Evolutionary conservation across 305 asterid genomes (phyloP), one percentile per base, ranked within the genome.

Genomic region (Petunia hybrid): DNA sequence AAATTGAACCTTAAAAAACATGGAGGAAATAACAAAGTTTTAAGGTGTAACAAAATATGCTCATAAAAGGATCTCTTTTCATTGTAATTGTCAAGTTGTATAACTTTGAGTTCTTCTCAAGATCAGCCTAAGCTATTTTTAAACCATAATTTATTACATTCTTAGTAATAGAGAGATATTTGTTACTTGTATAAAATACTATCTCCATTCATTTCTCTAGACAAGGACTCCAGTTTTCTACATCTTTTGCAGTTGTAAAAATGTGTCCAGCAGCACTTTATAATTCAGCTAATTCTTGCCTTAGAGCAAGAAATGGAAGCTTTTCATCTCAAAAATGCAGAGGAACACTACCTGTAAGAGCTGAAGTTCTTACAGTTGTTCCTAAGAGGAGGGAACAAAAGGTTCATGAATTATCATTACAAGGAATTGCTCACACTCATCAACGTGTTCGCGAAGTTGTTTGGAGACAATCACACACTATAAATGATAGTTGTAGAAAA

Each of bases 361-460:
- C 87, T 78, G 89, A 89, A 80, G 82, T 81, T 68, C 81, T 88
- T 5, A 85, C 86, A 82, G 90, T 90, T 57, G 57, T 85, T 79
- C 90, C 94, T 3, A 88, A 89, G 79, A 84, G 74, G 82, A 83
- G 39, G 1, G 77, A 42, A 22, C 77, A 79, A 1, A 62, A 83
- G 41, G 66, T 84, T 6, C 85, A 86, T 2, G 87, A 90, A 36
- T 38, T 91, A 57, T 85, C 92, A 59, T 78, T 86, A 45, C 82
- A 86, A 79, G 91, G 91, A 57, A 85, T 87, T 71, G 43, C 90
- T 78, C 80, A 85, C 22, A 84, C 89, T 3, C 89, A 88, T 82
- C 76, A 82, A 40, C 84, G 82, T 2, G 81, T 92, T 59, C 86
- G 77, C n/a, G 95, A 93, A 76, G 86, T 93, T 14, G 89, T 90